Percentiles rank a stretch among this genome's conserved stretches.
These are phyloP conservation scores for Arthrinium puccinioides DNA, from an alignment of 2,329 filamentous ascomycete genomes.

Conservation along the genomic window DNA sequence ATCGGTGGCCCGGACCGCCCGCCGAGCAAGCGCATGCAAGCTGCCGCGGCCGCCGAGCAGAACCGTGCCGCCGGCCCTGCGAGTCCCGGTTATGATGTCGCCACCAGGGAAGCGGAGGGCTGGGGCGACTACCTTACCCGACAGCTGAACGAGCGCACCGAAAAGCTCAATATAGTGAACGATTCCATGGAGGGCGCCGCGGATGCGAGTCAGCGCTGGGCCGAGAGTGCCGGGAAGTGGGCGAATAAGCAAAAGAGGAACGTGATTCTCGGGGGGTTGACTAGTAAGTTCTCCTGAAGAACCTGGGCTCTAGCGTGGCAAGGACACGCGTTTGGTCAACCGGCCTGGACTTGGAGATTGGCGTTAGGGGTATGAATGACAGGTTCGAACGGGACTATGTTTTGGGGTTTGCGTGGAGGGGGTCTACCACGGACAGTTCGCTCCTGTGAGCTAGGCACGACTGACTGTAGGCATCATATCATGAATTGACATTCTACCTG, in stretches of 20 bases:
- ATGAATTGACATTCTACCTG: too few relatives aligned
- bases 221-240: slow-evolving; percentile 82
- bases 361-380: too few relatives aligned
- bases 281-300: slow-evolving; percentile 47
- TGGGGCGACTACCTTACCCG: slow-evolving; percentile 77
- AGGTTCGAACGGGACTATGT: too few relatives aligned
- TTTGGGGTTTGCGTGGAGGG: too few relatives aligned
- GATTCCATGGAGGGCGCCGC: slow-evolving; percentile 81
- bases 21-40: slow-evolving; percentile 80
- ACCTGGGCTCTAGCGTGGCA: too few relatives aligned
- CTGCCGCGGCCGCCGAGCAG: slow-evolving; percentile 69
- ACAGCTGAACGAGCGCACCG: slow-evolving; percentile 83
- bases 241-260: slow-evolving; percentile 83
- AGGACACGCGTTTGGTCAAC: too few relatives aligned
- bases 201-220: slow-evolving; percentile 74
- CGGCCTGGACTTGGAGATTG: too few relatives aligned
- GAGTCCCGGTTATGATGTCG: slow-evolving; percentile 27
- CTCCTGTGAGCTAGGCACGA: too few relatives aligned
- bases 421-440: too few relatives aligned
- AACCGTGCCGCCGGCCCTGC: slow-evolving; percentile 34
- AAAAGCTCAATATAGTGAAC: slow-evolving; percentile 74
- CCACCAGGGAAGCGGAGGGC: slow-evolving; percentile 42
- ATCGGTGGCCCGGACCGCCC: slow-evolving; percentile 86
- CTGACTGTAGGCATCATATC: too few relatives aligned
- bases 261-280: slow-evolving; percentile 63